Percentiles rank a stretch among this genome's conserved stretches.
phyloP scores from a whole-genome alignment of 164 flowering plant species.

The Vitis rotundifolia region DNA sequence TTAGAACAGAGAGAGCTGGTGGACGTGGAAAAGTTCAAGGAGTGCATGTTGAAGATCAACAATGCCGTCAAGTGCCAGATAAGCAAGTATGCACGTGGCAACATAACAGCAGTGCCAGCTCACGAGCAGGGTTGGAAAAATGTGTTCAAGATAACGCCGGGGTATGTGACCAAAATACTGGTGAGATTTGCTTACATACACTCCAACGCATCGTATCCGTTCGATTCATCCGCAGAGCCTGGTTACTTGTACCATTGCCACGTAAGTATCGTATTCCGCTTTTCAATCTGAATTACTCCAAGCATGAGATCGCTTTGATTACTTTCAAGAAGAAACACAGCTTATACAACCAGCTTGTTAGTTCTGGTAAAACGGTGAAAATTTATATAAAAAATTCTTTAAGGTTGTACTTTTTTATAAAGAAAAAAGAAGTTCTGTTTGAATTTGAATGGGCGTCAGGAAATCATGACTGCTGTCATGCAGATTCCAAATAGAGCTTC shows the following conservation, averaged over 20 bases:
- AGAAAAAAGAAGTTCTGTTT: no score
- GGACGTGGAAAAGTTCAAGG: constrained; percentile 42
- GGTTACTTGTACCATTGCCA: constrained; percentile 96
- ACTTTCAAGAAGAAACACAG: neutral
- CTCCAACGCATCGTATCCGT: constrained; percentile 58
- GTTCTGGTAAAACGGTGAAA: no score
- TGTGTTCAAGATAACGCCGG: constrained; percentile 88
- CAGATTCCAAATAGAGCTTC: neutral
- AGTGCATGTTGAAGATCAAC: constrained; percentile 65
- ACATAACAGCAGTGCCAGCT: constrained; percentile 34
- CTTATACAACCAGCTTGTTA: no score
- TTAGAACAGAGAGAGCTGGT: constrained; percentile 51
- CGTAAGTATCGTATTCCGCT: constrained; percentile 40
- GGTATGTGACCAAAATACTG: constrained; percentile 58
- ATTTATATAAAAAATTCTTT: no score
- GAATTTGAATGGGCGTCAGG: no score
- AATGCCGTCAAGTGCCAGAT: constrained; percentile 65
- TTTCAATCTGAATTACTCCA: neutral
- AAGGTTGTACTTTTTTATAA: no score
- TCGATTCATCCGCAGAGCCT: constrained; percentile 76
- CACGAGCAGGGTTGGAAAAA: constrained; percentile 92
- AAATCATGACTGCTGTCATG: neutral
- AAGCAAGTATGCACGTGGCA: constrained; percentile 51
- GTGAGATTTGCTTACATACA: constrained; percentile 67
- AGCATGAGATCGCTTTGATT: neutral